Base-by-base conservation (phyloP, 1,284 basidiomycete genomes). In the Exobasidium cylindrosporum region DNA sequence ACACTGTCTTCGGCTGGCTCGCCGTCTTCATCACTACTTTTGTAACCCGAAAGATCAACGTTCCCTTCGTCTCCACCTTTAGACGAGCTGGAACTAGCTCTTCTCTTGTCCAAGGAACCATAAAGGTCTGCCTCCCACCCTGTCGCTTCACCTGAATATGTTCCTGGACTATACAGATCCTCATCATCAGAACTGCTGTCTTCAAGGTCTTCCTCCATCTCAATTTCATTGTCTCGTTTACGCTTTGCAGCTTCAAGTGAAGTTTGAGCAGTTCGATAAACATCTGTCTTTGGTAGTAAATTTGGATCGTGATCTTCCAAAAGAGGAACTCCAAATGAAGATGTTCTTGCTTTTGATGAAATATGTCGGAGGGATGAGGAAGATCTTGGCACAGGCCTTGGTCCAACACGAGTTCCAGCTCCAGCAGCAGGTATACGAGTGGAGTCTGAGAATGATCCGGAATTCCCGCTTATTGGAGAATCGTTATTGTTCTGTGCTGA, bases 321-420 rank as follows among this genome's bases (percentile, higher is more conserved):
- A 23, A 74, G 24, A 1, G 72, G 67, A 21, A 64, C 64, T 2
- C 61, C 62, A 32, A 74, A 66, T 46, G 68, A 63, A 26, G 64
- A 52, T 17, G 63, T 72, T 30, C 65, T 65, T 23, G 63, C 45
- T 21, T 63, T 59, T 1, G 59, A 62, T 17, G 64, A 67, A 55
- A 74, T 69, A 52, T 74, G 72, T 1, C 73, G 63, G 7, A 74
- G 68, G 3, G 73, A 70, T 11, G 73, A 66, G 29, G 65, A 68
- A 46, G 66, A 66, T 5, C 66, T 65, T 26, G 73, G 73, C 1
- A 67, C 70, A n/a, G 67, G 64, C 45, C 69, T 67, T 0, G 73
- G 73, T n/a, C 64, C 63, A 4, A 69, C 67, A 14, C 73, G 64
- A 3, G 73, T 73, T 14, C 73, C 73, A 1, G 64, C 17, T 26